Percentiles rank a stretch among this genome's conserved stretches.
phyloP scores from a whole-genome alignment of 2,329 filamentous ascomycete species.

The Phialophora verrucosa region DNA sequence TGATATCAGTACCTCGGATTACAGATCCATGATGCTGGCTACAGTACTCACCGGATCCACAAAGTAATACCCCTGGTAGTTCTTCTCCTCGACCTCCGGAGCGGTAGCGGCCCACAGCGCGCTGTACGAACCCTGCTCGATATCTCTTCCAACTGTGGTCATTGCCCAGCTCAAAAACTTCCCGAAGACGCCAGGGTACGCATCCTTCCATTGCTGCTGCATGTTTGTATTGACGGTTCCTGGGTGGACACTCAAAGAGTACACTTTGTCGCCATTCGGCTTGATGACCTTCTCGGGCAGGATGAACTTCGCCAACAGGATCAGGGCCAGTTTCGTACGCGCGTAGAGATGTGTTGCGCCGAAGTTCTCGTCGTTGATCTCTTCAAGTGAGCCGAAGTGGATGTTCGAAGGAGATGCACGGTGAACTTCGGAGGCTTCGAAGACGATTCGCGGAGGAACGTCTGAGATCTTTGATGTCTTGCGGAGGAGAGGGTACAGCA shows the following conservation, averaged over 20 bases:
- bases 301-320: neutral
- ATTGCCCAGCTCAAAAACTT: neutral
- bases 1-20: neutral
- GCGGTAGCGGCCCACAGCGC: neutral
- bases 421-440: neutral
- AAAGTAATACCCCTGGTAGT: neutral
- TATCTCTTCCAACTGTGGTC: neutral
- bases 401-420: neutral
- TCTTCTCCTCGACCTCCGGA: neutral
- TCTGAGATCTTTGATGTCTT: neutral
- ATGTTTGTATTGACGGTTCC: neutral
- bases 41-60: neutral
- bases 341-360: neutral
- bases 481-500: neutral
- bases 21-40: neutral
- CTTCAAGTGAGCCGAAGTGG: neutral
- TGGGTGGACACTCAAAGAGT: neutral
- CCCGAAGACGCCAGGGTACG: neutral
- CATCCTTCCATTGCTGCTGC: neutral
- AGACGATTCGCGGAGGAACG: neutral
- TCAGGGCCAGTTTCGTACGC: neutral
- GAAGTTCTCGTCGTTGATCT: neutral
- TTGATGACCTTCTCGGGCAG: neutral
- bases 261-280: neutral
- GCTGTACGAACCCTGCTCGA: neutral